Evolutionary conservation across 257 asterid species (phyloP), one percentile per base, ranked within the genome.

Genomic region (Pogostemon cablin): DNA sequence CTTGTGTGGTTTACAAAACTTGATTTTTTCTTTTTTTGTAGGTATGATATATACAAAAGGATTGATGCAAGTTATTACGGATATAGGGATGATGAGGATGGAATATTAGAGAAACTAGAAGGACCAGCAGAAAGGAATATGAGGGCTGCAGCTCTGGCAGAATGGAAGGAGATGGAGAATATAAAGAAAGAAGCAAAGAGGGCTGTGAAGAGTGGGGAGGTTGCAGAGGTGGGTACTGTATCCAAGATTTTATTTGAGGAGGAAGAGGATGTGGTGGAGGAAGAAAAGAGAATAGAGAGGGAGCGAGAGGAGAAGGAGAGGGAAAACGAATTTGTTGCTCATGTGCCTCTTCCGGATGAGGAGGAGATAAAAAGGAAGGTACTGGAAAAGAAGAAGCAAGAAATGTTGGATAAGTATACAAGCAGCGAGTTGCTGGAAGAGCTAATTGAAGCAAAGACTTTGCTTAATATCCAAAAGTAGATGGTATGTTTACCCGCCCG

Each of bases 31-130:
- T 62, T 55, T 68, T 65, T 62, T 65, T 80, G 77, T 62, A 93
- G 98, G 91, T 93, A 93, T 77, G 98, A 93, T 81, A 93, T 93
- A 67, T 93, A 93, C 79, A 93, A 79, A 79, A 85, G 98, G 81
- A 93, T 93, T 20, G 98, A 88, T 73, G 96, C 98, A 3, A 93
- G 97, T 76, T 93, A 93, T 79, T 93, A 90, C 15, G 98, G 98
- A 37, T 90, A 90, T 74, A 81, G 98, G 68, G 98, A 93, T 79
- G 98, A 93, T 17, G 98, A 93, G 85, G 97, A 90, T 74, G 98
- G 97, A 44, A 82, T 93, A 73, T 69, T 93, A 53, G 87, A 78
- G 73, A 90, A 85, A 78, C 67, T 93, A 64, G 97, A 93, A 87
- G 92, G 88, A 38, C 92, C 95, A 41, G 92, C 97, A 9, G 91